Percentiles rank a stretch among this genome's conserved stretches.
phyloP scores from a whole-genome alignment of 495 filamentous ascomycete genomes.

The Neurospora sublineolata region DNA sequence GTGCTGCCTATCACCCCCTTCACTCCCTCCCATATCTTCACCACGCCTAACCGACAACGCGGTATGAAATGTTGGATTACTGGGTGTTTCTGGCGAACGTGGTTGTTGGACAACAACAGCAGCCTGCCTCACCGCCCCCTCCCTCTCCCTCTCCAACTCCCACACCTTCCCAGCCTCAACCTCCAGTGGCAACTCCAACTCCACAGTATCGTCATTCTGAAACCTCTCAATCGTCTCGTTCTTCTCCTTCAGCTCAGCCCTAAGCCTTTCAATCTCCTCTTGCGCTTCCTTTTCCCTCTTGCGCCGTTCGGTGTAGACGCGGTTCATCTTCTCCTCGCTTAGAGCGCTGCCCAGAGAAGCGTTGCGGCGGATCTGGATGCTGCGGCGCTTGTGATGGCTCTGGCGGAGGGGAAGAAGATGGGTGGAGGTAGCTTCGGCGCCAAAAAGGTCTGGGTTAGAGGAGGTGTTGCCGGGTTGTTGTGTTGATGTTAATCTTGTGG shows the following conservation, averaged over 20 bases:
- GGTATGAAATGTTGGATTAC: neutral
- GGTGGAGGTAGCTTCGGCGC: conserved; percentile 7
- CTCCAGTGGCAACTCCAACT: conserved; percentile 33
- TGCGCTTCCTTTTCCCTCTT: conserved; percentile 25
- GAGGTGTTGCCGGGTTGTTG: conserved; percentile 20
- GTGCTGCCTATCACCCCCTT: neutral
- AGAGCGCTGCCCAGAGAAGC: conserved; percentile 30
- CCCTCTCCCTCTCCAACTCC: neutral
- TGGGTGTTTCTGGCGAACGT: neutral
- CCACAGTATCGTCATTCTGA: conserved; percentile 32
- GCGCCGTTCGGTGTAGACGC: conserved; percentile 46
- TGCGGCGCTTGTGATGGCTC: conserved; percentile 55
- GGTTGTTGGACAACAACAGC: neutral
- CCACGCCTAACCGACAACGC: neutral
- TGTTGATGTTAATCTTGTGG: conserved; percentile 4
- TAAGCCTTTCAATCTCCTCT: conserved; percentile 37
- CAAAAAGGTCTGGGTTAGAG: conserved; percentile 16
- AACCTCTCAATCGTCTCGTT: conserved; percentile 39
- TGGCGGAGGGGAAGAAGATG: conserved; percentile 47
- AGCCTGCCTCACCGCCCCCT: neutral
- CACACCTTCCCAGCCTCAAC: conserved; percentile 16
- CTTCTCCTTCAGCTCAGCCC: conserved; percentile 39
- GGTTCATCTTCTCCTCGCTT: conserved; percentile 59
- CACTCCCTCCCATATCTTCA: neutral
- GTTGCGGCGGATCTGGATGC: conserved; percentile 58